Evolutionary conservation across 306 rosid species (phyloP), one percentile per base, ranked within the genome.

Genomic region (Dryas octopetala): DNA sequence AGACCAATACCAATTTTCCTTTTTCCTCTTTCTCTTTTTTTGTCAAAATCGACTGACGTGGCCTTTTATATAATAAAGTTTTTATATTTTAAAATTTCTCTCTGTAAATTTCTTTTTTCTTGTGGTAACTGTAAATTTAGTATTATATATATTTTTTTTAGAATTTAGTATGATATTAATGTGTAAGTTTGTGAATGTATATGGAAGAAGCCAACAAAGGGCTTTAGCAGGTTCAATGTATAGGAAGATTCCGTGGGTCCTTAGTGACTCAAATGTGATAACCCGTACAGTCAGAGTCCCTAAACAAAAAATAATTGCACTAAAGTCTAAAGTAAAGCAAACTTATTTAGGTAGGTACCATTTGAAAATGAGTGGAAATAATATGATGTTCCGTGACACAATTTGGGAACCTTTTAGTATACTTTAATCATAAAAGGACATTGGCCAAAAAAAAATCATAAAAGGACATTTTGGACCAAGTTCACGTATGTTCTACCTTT

Each of bases 221-320:
- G 48, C 43, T 53, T 50, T 10, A 13, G 9, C 45, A 50, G 79
- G 87, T 87, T 78, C 91, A 76, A 76, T 88, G 91, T 69, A 83
- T 76, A 12, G 7, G 73, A 58, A 60, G 85, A 78, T 80, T 71
- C 59, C 60, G 82, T 73, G 87, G 81, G 84, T 12, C 81, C 82
- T 5, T 7, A 5, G 49, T 11, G 48, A 7, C 12, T 45, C 66
- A 45, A 8, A 44, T 7, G 55, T 28, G 74, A 68, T 59, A 66
- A 50, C 66, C 23, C 23, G 23, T 23, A 47, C 78, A 14, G 17
- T 66, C 59, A 17, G 3, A 32, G 38, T 23, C 38, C 38, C 65
- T 4, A 15, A 5, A 28, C 23, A 19, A 4, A 15, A 8, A 4
- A 50, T 26, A 9, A 9, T 8, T 23, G 17, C 19, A 9, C 10